Percentiles rank a stretch among this genome's conserved stretches.
Evolutionary conservation across 139 green algal genomes (phyloP).

Genomic region (Monoraphidium neglectum): DNA sequence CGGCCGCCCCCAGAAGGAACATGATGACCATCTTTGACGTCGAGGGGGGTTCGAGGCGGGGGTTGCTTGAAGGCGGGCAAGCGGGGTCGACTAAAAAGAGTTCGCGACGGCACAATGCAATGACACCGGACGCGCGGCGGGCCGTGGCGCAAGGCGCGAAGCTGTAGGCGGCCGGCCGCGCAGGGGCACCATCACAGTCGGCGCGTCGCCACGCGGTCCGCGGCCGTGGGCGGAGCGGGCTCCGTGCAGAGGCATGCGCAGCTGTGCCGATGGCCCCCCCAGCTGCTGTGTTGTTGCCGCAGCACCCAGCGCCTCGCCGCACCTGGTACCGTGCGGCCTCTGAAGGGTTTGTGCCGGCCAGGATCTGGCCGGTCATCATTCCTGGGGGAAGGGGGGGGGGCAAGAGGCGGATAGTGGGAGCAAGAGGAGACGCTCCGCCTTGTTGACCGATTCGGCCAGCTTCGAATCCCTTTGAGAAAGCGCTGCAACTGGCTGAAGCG

Average conservation of each 20-base stretch:
- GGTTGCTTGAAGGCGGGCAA: neutral
- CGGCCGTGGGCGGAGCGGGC: no score
- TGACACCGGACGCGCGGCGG: neutral
- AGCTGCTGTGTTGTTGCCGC: neutral
- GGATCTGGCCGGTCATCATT: conserved; percentile 90
- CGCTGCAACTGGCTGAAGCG: no score
- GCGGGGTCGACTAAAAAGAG: neutral
- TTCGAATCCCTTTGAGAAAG: no score
- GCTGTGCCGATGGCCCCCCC: neutral
- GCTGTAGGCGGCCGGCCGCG: neutral
- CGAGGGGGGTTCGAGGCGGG: neutral
- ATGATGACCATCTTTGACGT: conserved; percentile 86
- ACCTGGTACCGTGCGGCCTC: conserved; percentile 38
- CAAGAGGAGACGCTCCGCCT: no score
- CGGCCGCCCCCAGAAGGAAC: conserved; percentile 61
- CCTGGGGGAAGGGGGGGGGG: no score
- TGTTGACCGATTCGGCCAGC: no score
- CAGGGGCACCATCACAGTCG: no score
- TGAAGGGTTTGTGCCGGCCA: conserved; percentile 66
- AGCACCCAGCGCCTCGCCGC: neutral
- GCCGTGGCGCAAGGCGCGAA: neutral
- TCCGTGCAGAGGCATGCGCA: neutral
- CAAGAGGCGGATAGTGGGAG: no score
- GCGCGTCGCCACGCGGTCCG: no score
- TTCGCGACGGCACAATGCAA: neutral